Evolutionary conservation across 148 eudicot genomes (phyloP).

Genomic region (Diospyros kaki): DNA sequence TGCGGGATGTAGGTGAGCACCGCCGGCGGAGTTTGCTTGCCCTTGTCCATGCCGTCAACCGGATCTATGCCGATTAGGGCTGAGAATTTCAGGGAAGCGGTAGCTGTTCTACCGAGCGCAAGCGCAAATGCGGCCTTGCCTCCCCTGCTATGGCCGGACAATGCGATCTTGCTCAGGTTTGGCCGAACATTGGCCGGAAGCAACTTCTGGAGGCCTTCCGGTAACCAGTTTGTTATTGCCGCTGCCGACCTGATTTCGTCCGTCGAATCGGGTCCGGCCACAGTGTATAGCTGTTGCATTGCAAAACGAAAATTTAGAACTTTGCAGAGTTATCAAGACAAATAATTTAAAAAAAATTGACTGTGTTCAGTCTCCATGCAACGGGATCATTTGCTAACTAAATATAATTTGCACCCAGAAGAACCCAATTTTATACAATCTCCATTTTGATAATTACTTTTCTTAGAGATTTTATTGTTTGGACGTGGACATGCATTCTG

Average conservation of each 20-base stretch:
- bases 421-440: no score
- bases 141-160: conserved; percentile 84
- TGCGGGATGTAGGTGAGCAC: conserved; percentile 57
- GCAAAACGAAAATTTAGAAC: neutral
- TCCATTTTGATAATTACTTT: no score
- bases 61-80: conserved; percentile 80
- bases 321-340: neutral
- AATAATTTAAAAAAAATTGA: neutral
- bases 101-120: conserved; percentile 22
- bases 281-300: conserved; percentile 36
- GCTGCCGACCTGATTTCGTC: conserved; percentile 51
- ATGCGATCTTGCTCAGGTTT: conserved; percentile 38
- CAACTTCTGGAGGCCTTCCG: conserved; percentile 34
- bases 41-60: conserved; percentile 71
- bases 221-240: conserved; percentile 55
- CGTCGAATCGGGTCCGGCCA: conserved; percentile 66
- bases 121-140: conserved; percentile 77
- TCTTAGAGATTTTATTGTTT: no score
- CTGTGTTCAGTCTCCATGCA: no score
- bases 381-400: no score
- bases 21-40: conserved; percentile 64
- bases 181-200: conserved; percentile 51
- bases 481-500: no score
- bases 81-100: conserved; percentile 38
- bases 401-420: no score